Evolutionary conservation across 176 grass and related monocot genomes (phyloP), one percentile per base, ranked within the genome.

Genomic region (Metroxylon sagu): DNA sequence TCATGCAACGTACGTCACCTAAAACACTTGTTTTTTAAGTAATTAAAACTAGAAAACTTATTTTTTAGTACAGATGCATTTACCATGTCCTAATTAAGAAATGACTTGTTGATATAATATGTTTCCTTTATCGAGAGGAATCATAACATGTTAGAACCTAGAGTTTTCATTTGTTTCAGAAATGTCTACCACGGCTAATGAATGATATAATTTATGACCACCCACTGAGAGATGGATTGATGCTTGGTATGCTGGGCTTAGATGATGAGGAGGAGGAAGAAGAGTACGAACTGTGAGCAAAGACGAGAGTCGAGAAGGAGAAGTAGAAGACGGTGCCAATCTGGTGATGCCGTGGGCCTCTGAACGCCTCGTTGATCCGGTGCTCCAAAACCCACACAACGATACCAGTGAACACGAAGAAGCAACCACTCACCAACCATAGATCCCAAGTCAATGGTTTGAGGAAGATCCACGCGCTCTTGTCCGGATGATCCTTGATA

Each of bases 371-470:
- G 74, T 95, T 95, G 30, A 58, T 77, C 78, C 80, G 66, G 19
- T 90, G 91, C 74, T 95, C 91, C 23, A 90, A 77, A 26, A 73
- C 75, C 91, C 86, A 95, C 6, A 95, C 56, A 21, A 80, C 60
- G 29, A 83, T 31, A 64, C 86, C 86, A 12, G 86, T 95, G 14
- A 84, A 73, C 49, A 95, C 16, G 65, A 95, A 66, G 50, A 90
- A 95, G 63, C 60, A 64, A 14, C 60, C 86, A 19, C 56, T 65
- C 12, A 67, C 77, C 54, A 87, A 57, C 91, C 91, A 95, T 50
- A 95, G 69, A 29, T 62, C 68, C 35, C 65, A 0, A 51, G 79
- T 79, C 57, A 90, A 63, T 23, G 91, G 91, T 51, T 81, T 10
- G 16, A 87, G 55, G 71, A 95, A 95, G 48, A 83, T 81, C 91